Percentiles rank a stretch among this genome's conserved stretches.
Evolutionary conservation across 805 yeast species (phyloP).

Genomic region (Wickerhamiella kurtzmanii): DNA sequence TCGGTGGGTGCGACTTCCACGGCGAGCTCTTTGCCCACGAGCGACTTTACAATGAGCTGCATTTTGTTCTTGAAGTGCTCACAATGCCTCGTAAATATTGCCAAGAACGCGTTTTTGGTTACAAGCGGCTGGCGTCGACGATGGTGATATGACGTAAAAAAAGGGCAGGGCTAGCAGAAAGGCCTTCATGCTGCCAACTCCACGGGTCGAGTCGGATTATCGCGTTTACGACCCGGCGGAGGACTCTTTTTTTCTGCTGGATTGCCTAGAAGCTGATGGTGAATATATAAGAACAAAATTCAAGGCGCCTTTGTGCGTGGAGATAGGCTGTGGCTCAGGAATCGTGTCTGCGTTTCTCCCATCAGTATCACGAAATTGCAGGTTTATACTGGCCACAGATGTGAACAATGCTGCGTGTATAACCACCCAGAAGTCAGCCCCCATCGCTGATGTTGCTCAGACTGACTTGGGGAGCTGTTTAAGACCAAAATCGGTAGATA

Average conservation of each 20-base stretch:
- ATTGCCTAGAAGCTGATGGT: conserved; percentile 55
- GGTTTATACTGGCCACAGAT: conserved; percentile 55
- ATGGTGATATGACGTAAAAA: not conserved
- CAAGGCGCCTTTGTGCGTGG: conserved; percentile 46
- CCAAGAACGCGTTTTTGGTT: no score
- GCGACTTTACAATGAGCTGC: conserved; percentile 16
- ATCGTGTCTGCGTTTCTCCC: conserved; percentile 68
- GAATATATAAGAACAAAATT: conserved; percentile 21
- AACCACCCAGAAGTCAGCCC: conserved; percentile 35
- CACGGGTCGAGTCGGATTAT: not conserved
- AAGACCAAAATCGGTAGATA: conserved; percentile 38
- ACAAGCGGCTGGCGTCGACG: no score
- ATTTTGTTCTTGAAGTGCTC: conserved; percentile 6
- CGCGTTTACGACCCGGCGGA: conserved; percentile 87
- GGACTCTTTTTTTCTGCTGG: conserved; percentile 75
- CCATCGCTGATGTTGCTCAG: conserved; percentile 38
- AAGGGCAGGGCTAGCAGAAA: no score
- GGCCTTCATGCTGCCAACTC: conserved; percentile 1
- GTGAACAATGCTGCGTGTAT: conserved; percentile 65
- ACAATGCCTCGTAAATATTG: no score
- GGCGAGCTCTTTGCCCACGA: conserved; percentile 20
- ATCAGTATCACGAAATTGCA: conserved; percentile 39
- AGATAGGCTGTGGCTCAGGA: conserved; percentile 90
- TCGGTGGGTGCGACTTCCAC: conserved; percentile 24
- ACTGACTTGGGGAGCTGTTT: conserved; percentile 32